Percentiles rank a stretch among this genome's conserved stretches.
These are phyloP conservation scores for Hordeum pubiflorum DNA, from an alignment of 202 grass and related monocot species.

Conservation along the genomic window DNA sequence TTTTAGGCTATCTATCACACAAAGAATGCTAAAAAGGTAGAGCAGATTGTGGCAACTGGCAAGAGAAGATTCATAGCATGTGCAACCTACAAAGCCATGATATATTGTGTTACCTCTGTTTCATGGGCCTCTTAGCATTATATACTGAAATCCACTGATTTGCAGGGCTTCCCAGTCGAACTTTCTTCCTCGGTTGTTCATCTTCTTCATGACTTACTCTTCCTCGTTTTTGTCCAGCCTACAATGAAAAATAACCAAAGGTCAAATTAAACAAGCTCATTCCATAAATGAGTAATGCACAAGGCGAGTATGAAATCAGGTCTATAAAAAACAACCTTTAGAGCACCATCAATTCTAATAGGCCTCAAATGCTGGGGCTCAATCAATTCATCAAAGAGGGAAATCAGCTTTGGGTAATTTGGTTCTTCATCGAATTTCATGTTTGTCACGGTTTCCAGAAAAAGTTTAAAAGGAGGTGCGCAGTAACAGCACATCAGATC, in stretches of 20 bases:
- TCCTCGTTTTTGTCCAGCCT: conserved; percentile 96
- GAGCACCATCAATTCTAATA: conserved; percentile 91
- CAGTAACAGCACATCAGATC: conserved; percentile 81
- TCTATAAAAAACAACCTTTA: conserved; percentile 57
- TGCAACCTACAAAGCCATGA: conserved; percentile 1
- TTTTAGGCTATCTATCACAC: not conserved
- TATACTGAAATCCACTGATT: conserved; percentile 99
- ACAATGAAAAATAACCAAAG: conserved; percentile 29
- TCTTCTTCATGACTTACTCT: conserved; percentile 86
- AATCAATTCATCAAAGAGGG: conserved; percentile 93
- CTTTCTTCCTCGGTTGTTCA: conserved; percentile 90
- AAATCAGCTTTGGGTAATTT: conserved; percentile 89
- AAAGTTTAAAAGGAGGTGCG: conserved; percentile 78
- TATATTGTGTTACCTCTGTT: conserved; percentile 69
- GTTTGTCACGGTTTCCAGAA: conserved; percentile 83
- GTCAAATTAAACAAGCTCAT: conserved; percentile 16
- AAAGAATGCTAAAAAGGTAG: not conserved
- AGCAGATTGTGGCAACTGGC: not conserved
- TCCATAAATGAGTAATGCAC: conserved; percentile 3
- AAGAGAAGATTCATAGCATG: not conserved
- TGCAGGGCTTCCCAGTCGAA: conserved; percentile 82
- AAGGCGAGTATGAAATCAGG: not conserved
- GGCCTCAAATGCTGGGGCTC: conserved; percentile 76
- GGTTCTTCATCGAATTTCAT: conserved; percentile 99
- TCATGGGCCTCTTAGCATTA: conserved; percentile 90